A percentile compares a stretch with the other conserved stretches of the same genome.
Conservation (phyloP, 2,329 filamentous ascomycete genomes). For the Lachnellula subtilissima region DNA sequence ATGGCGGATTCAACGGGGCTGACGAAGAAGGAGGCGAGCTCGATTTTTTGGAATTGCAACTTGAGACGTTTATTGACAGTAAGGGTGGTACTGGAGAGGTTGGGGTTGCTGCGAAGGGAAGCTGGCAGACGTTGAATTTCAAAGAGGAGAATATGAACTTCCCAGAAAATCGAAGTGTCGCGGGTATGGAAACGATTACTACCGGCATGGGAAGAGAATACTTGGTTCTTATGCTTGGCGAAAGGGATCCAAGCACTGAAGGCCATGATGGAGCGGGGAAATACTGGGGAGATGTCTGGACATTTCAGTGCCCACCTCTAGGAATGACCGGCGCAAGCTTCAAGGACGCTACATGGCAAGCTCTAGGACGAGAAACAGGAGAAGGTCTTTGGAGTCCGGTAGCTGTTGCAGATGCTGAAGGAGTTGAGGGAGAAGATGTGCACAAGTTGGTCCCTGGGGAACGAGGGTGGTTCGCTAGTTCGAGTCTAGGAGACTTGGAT, state of each 20-base stretch:
- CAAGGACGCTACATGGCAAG: constrained; percentile 49
- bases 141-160: constrained; percentile 39
- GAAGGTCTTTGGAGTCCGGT: constrained; percentile 57
- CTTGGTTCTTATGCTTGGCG: constrained; percentile 57
- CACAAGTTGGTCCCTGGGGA: constrained; percentile 43
- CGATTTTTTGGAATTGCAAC: constrained; percentile 57
- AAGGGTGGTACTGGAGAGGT: constrained; percentile 45
- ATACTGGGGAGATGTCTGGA: constrained; percentile 59
- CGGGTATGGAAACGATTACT: constrained; percentile 50
- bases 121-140: constrained; percentile 50
- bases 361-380: constrained; percentile 47
- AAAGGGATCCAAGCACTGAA: constrained; percentile 44
- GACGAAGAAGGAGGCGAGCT: constrained; percentile 65
- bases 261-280: constrained; percentile 48
- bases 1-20: constrained; percentile 73
- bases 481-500: constrained; percentile 53
- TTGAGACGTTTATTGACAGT: constrained; percentile 51
- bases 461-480: constrained; percentile 55
- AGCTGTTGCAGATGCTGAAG: constrained; percentile 42
- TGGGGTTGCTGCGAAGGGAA: constrained; percentile 44
- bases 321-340: constrained; percentile 52
- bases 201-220: constrained; percentile 58
- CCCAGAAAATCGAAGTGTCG: constrained; percentile 50
- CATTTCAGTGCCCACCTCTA: constrained; percentile 54
- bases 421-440: constrained; percentile 40